Evolutionary conservation across 371 early-diverging fungal species (phyloP).

Genomic region (Mortierella sp.): DNA sequence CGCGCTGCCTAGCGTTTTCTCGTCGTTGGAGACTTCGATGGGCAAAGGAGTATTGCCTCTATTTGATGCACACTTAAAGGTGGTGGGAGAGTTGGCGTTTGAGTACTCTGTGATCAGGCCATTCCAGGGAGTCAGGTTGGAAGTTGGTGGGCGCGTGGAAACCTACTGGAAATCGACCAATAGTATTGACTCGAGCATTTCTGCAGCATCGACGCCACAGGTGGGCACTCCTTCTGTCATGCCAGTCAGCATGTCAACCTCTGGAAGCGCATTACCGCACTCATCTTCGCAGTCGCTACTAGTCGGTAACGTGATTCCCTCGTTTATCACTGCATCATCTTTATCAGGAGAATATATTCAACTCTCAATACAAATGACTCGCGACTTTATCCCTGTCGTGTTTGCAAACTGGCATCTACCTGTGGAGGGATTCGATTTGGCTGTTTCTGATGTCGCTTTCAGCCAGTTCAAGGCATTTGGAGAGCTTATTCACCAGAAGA

Average conservation of each 20-base stretch:
- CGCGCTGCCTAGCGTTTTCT: conserved; percentile 80
- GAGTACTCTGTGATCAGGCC: conserved; percentile 88
- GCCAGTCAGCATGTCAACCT: conserved; percentile 34
- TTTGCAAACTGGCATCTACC: conserved; percentile 80
- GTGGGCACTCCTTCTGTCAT: conserved; percentile 25
- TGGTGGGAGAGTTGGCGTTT: conserved; percentile 91
- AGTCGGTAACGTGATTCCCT: conserved; percentile 64
- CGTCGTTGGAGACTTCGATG: conserved; percentile 42
- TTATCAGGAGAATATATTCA: conserved; percentile 84
- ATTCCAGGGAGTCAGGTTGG: conserved; percentile 85
- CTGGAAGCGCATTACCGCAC: conserved; percentile 32
- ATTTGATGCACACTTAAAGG: conserved; percentile 87
- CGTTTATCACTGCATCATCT: conserved; percentile 87
- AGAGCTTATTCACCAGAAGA: conserved; percentile 14
- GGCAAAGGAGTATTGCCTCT: conserved; percentile 73
- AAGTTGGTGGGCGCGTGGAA: conserved; percentile 93
- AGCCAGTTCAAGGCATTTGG: conserved; percentile 68
- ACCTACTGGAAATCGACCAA: conserved; percentile 98
- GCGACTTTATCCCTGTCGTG: conserved; percentile 91
- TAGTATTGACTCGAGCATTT: conserved; percentile 60
- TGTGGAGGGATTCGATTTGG: conserved; percentile 67
- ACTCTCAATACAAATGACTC: conserved; percentile 91
- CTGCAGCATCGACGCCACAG: conserved; percentile 25
- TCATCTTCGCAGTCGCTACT: conserved; percentile 44
- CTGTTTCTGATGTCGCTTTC: conserved; percentile 70